These are phyloP conservation scores for Escovopsis sp. DNA, from an alignment of 2,329 filamentous ascomycete genomes.

Conservation along the genomic window DNA sequence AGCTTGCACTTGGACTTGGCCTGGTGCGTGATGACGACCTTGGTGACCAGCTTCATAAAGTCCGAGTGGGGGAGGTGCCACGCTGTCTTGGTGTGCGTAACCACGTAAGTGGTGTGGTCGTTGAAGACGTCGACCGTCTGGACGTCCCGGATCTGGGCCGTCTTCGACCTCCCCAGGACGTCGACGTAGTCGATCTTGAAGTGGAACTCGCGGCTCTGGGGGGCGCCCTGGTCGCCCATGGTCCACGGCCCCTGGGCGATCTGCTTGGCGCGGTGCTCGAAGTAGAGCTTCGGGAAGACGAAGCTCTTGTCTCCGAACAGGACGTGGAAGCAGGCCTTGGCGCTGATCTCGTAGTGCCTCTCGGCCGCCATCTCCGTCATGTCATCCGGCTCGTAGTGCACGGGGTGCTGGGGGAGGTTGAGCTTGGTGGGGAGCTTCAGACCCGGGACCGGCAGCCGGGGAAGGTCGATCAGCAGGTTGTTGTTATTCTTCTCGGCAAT, in stretches of 20 bases:
- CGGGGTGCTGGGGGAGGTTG: slow-evolving; percentile 65
- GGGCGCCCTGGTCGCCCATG: slow-evolving; percentile 46
- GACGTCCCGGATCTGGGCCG: slow-evolving; percentile 57
- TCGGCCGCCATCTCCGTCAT: slow-evolving; percentile 66
- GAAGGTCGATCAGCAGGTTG: slow-evolving; percentile 15
- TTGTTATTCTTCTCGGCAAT: slow-evolving; percentile 10
- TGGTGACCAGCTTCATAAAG: slow-evolving; percentile 70
- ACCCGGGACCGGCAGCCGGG: slow-evolving; percentile 20
- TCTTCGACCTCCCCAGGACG: slow-evolving; percentile 46
- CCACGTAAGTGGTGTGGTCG: slow-evolving; percentile 57
- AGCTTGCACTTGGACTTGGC: slow-evolving; percentile 88
- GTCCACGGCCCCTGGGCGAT: slow-evolving; percentile 82
- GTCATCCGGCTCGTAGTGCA: slow-evolving; percentile 70
- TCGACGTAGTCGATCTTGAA: slow-evolving; percentile 60
- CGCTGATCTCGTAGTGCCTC: slow-evolving; percentile 75
- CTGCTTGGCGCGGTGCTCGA: slow-evolving; percentile 62
- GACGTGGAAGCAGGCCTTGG: slow-evolving; percentile 90
- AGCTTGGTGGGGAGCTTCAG: slow-evolving; percentile 48
- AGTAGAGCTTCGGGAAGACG: slow-evolving; percentile 82
- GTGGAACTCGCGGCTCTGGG: slow-evolving; percentile 63
- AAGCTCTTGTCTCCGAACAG: slow-evolving; percentile 94
- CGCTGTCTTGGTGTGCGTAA: slow-evolving; percentile 45
- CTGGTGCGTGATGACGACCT: slow-evolving; percentile 86
- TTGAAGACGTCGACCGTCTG: slow-evolving; percentile 76
- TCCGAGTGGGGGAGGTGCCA: slow-evolving; percentile 79